Conservation (phyloP, 345 rosid genomes). For the Bruguiera gymnorhiza region DNA sequence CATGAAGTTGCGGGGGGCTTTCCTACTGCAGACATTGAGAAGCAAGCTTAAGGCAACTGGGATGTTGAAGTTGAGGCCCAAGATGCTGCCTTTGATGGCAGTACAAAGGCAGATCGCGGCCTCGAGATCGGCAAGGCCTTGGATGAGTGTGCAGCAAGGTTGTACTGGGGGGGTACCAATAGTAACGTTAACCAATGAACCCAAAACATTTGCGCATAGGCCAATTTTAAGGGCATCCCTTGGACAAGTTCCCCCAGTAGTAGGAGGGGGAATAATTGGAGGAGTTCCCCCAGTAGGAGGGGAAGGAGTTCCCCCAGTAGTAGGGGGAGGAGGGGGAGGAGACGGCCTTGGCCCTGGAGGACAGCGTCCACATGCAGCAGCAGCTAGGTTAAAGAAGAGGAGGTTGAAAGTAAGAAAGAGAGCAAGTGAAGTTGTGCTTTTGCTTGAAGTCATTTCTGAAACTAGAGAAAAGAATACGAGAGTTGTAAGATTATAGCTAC, state of each 20-base stretch:
- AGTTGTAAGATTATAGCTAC: neutral
- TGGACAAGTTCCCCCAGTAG: conserved; percentile 34
- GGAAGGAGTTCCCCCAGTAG: no score
- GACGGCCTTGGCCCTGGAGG: conserved; percentile 40
- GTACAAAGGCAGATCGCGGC: conserved; percentile 63
- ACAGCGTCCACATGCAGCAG: conserved; percentile 41
- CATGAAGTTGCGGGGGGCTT: conserved; percentile 40
- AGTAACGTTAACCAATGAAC: conserved; percentile 42
- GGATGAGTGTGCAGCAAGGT: conserved; percentile 49
- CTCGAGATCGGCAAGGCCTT: conserved; percentile 50
- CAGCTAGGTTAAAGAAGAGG: conserved; percentile 42
- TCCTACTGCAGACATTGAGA: conserved; percentile 44
- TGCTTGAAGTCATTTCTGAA: conserved; percentile 41
- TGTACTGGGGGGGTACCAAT: conserved; percentile 44
- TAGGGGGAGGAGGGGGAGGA: no score
- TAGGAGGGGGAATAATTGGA: conserved; percentile 15
- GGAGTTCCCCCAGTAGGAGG: neutral
- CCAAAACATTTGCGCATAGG: conserved; percentile 42
- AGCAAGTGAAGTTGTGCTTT: conserved; percentile 38
- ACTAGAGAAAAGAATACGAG: neutral
- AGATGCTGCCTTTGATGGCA: conserved; percentile 44
- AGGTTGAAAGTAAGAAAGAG: conserved; percentile 50
- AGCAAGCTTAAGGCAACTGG: conserved; percentile 50
- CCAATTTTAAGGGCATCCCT: conserved; percentile 50
- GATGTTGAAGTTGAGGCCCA: conserved; percentile 50